phyloP scores from a whole-genome alignment of 257 asterid species.

The Nemophila menziesii region DNA sequence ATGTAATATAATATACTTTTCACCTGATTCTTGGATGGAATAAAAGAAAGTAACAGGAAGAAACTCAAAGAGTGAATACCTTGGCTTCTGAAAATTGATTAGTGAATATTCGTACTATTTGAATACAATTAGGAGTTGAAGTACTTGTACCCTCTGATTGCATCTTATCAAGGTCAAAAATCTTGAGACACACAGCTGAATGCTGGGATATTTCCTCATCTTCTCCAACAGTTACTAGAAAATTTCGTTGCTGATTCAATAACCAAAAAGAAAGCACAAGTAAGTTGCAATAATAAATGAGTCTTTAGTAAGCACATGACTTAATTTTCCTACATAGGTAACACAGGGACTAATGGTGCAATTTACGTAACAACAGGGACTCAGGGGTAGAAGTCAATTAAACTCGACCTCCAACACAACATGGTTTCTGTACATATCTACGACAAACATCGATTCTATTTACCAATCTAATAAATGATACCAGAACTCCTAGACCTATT shows the following conservation, averaged over 20 bases:
- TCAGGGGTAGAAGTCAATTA: too few species aligned
- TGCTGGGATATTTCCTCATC: constrained; percentile 74
- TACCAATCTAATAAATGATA: too few species aligned
- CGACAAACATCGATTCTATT: too few species aligned
- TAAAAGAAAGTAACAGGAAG: not conserved
- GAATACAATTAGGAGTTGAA: constrained; percentile 71
- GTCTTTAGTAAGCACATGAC: too few species aligned
- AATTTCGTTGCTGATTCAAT: constrained; percentile 72
- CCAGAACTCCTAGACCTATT: too few species aligned
- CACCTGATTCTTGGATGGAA: not conserved
- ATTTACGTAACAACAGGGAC: too few species aligned
- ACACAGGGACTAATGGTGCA: too few species aligned
- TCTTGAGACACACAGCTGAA: constrained; percentile 60
- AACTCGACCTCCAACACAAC: too few species aligned
- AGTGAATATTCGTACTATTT: constrained; percentile 72
- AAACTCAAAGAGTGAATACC: constrained; percentile 23
- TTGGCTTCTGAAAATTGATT: constrained; percentile 82
- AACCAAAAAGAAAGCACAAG: constrained; percentile 8
- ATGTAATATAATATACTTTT: too few species aligned
- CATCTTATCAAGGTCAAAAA: constrained; percentile 79
- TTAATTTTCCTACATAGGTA: too few species aligned
- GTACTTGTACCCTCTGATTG: constrained; percentile 74
- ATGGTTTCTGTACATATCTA: too few species aligned
- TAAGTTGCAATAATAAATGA: not conserved
- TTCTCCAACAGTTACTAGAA: constrained; percentile 78